Conservation (phyloP, 345 rosid genomes). For the Populus ilicifolia region DNA sequence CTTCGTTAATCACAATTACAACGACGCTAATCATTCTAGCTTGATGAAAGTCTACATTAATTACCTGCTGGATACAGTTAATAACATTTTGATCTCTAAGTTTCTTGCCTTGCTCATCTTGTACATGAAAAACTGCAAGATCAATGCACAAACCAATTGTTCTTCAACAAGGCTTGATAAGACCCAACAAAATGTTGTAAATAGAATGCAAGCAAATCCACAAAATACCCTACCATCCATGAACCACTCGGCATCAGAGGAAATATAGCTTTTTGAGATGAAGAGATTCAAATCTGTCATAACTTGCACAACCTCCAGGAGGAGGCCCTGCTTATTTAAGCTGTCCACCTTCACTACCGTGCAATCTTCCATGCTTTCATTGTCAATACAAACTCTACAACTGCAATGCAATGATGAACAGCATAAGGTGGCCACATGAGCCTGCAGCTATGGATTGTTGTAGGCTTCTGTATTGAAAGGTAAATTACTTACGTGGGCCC, state of each 20-base stretch:
- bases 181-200: not conserved
- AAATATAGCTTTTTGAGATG: slow-evolving; percentile 60
- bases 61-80: slow-evolving; percentile 57
- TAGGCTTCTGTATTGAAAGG: not conserved
- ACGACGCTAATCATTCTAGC: not conserved
- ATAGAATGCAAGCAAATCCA: not conserved
- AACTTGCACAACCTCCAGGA: slow-evolving; percentile 70
- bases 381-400: slow-evolving; percentile 68
- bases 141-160: not conserved
- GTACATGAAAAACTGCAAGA: slow-evolving; percentile 68
- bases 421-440: not conserved
- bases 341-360: slow-evolving; percentile 71
- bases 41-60: not conserved
- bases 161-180: not conserved
- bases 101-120: slow-evolving; percentile 68
- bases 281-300: slow-evolving; percentile 66
- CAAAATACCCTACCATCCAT: slow-evolving; percentile 57
- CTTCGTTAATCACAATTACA: not conserved
- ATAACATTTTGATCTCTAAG: slow-evolving; percentile 51
- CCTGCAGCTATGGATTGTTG: not conserved
- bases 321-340: slow-evolving; percentile 67
- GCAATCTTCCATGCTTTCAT: slow-evolving; percentile 65
- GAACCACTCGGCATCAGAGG: slow-evolving; percentile 80
- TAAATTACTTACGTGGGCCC: slow-evolving; percentile 56
- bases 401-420: slow-evolving; percentile 29